Base-by-base conservation (phyloP, 805 yeast species). In the Blastobotrys robertii region DNA sequence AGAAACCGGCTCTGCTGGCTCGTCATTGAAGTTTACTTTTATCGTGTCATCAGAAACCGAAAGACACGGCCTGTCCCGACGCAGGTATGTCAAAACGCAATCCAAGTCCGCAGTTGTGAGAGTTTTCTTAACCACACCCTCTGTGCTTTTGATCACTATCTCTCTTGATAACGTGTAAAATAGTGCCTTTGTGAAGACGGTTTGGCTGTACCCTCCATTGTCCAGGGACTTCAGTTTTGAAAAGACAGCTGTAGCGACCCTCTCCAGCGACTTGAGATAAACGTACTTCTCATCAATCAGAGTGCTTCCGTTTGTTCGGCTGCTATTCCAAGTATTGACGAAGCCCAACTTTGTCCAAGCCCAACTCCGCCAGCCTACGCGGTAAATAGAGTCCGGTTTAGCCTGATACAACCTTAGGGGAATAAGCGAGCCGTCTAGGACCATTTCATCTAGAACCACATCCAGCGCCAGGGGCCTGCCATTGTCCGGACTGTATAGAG, bases 401-500 rank as follows among this genome's bases (percentile, higher is more conserved):
- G 42, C 14, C 22, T 33, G 28, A 11, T 32, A 25, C 48, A 50
- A 59, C 37, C 36, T 14, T 11, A 51, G 37, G 10, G 65, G 66
- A 25, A 56, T 36, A 30, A 60, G 35, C 16, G 45, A 34, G 14
- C 46, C 42, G 19, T 50, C 52, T 7, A 43, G 47, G 2, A 60
- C 62, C 50, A 59, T 44, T 16, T 49, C 50, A 37, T 58, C 61
- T 8, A 62, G 7, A 5, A 60, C 66, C 3, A 44, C 42, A 37
- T 56, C 52, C 13, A 62, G 48, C 4, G 63, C 55, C 39, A 61
- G 39, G 7, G 65, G 66, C 12, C 43, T 40, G 10, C 66, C 65
- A 44, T 51, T 50, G 13, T 43, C 34, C 2, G 59, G 50, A 33
- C 57, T 58, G 8, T 41, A 40, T 15, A 59, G 46, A 15, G 29